These are phyloP conservation scores for Knoxdaviesia proteae DNA, from an alignment of 2,329 filamentous ascomycete genomes.

Conservation along the genomic window DNA sequence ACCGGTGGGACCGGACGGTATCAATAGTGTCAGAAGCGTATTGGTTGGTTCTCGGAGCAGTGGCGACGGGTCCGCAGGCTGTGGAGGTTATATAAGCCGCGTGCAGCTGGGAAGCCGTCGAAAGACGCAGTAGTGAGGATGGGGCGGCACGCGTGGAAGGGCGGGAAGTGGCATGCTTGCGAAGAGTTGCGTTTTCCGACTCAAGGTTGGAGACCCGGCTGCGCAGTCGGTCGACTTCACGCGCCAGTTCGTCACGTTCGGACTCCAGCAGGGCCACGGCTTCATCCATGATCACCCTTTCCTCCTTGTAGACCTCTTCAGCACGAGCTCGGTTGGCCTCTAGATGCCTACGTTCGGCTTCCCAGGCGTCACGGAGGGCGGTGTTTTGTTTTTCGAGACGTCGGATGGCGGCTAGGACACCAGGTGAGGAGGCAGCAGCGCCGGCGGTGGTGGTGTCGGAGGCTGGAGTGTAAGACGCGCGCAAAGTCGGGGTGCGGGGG, in stretches of 20 bases:
- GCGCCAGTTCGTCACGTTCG: constrained; percentile 20
- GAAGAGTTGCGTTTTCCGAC: constrained; percentile 15
- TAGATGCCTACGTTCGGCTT: constrained; percentile 29
- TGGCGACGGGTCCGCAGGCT: not conserved
- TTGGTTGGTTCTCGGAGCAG: too few species aligned
- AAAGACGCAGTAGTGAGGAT: too few species aligned
- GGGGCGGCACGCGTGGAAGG: too few species aligned
- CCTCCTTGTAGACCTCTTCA: constrained; percentile 34
- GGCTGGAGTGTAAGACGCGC: too few species aligned
- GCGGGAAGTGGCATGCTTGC: not conserved
- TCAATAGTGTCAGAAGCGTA: too few species aligned
- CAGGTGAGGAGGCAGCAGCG: too few species aligned
- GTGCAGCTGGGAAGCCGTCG: too few species aligned
- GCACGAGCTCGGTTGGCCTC: constrained; percentile 31
- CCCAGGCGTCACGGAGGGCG: constrained; percentile 26
- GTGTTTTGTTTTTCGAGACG: constrained; percentile 20
- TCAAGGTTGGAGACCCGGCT: constrained; percentile 16
- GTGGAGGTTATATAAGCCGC: too few species aligned
- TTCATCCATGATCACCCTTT: constrained; percentile 30
- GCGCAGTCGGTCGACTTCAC: constrained; percentile 20
- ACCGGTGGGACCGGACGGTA: too few species aligned
- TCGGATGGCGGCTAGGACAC: constrained; percentile 10
- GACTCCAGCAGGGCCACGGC: constrained; percentile 24
- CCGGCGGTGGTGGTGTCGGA: too few species aligned
- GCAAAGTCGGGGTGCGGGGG: too few species aligned